Conservation (phyloP, 1,139 yeast genomes). For the Zygoascus meyerae region DNA sequence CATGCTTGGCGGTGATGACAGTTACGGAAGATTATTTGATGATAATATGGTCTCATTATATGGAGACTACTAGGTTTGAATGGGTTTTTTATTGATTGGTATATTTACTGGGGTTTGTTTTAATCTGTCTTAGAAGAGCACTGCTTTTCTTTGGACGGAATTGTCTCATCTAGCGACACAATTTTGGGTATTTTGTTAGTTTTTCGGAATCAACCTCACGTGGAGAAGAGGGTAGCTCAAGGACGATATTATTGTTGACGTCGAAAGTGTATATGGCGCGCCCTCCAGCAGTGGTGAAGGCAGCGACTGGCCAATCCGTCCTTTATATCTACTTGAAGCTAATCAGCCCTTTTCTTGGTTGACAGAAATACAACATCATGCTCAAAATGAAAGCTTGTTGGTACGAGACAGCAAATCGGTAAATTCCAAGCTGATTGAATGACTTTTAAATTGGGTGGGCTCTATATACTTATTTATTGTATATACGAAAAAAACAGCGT, state of each 20-base stretch:
- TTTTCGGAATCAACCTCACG: background rate
- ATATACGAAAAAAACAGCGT: conserved; percentile 5
- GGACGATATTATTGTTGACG: background rate
- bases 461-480: conserved; percentile 4
- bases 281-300: conserved; percentile 12
- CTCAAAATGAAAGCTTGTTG: too few relatives aligned
- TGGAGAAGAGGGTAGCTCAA: conserved; percentile 4
- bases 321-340: background rate
- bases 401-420: too few relatives aligned
- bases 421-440: too few relatives aligned
- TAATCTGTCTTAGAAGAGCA: background rate
- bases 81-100: background rate
- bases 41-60: conserved; percentile 9
- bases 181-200: too few relatives aligned
- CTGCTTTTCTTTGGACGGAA: too few relatives aligned
- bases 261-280: conserved; percentile 12
- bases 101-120: background rate
- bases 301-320: conserved; percentile 12
- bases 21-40: conserved; percentile 8
- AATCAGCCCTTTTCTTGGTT: conserved; percentile 1
- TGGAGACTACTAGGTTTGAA: conserved; percentile 1
- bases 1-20: conserved; percentile 4
- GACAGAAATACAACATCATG: too few relatives aligned
- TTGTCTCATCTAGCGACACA: too few relatives aligned
- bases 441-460: background rate